Base-by-base conservation (phyloP, 371 early-diverging fungal species). In the Rhizopus arrhizus region DNA sequence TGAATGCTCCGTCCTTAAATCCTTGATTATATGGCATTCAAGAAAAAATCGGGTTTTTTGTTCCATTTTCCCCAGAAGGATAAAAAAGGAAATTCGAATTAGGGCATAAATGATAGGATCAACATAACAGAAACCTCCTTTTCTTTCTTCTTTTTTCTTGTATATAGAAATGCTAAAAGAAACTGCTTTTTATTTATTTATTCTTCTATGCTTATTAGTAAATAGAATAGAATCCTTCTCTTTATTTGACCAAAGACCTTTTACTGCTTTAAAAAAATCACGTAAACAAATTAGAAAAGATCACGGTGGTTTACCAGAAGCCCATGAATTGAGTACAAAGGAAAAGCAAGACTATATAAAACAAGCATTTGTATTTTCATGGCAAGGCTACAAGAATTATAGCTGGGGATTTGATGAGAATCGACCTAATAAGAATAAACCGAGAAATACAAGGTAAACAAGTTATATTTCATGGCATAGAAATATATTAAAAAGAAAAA, bases 321-420 rank as follows among this genome's bases (percentile, higher is more conserved):
- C 73, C 1, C 50, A 66, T 56, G 35, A 66, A 29, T 33, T 71
- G 15, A 56, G 64, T 8, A 61, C 72, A 2, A 62, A 68, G 52
- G 60, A 62, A 32, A 80, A 83, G 32, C 75, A 72, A 51, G 59
- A 73, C 15, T 69, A 71, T 12, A 70, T 87, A 9, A 77, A 80
- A 43, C 73, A 76, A 7, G 85, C 80, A 0, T 83, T 87, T 58
- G 48, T 68, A 9, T 82, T 88, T 53, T 88, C 91, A 6, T 95
- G 92, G 92, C 66, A 80, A 10, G 93, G 93, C 0, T 96, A 96
- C 65, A 75, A 65, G 32, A 64, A 73, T 1, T 74, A 72, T 54
- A 83, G 84, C 29, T 87, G 84, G 83, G 85, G 87, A 10, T 72
- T 66, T 56, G 87, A 87, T 66, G 87, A 87, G 57, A 76, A 84